Evolutionary conservation across 2,329 filamentous ascomycete species (phyloP).

Genomic region (Aspergillus sp.): DNA sequence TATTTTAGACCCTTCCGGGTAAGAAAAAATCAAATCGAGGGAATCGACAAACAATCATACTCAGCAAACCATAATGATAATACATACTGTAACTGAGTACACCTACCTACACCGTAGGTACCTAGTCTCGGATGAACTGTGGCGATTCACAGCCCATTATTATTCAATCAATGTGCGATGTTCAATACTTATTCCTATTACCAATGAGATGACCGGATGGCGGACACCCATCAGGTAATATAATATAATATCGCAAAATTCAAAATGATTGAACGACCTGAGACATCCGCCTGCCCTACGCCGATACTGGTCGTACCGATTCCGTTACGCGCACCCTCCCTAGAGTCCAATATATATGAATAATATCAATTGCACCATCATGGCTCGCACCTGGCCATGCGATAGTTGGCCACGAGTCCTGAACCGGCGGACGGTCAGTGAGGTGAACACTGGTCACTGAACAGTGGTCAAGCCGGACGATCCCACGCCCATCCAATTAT

Average conservation of each 20-base stretch:
- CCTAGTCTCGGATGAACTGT: slow-evolving; percentile 7
- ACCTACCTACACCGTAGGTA: background rate
- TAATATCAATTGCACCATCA: background rate
- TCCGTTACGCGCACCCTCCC: background rate
- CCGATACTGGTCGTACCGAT: background rate
- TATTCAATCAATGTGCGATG: slow-evolving; percentile 1
- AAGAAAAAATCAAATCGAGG: background rate
- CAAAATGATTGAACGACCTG: background rate
- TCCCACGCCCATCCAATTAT: background rate
- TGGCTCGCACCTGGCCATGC: background rate
- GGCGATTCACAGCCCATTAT: background rate
- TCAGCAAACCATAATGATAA: background rate
- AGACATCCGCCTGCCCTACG: background rate
- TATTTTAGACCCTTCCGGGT: slow-evolving; percentile 11
- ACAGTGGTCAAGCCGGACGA: background rate
- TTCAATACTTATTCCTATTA: background rate
- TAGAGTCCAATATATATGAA: background rate
- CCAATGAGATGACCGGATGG: background rate
- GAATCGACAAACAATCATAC: background rate
- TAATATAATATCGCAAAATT: background rate
- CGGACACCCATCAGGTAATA: background rate
- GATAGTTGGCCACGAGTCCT: slow-evolving; percentile 3
- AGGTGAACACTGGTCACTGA: background rate
- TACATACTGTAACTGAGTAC: background rate
- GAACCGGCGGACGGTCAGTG: background rate